Conservation (phyloP, 805 yeast genomes). For the Ogataea trehalophila region DNA sequence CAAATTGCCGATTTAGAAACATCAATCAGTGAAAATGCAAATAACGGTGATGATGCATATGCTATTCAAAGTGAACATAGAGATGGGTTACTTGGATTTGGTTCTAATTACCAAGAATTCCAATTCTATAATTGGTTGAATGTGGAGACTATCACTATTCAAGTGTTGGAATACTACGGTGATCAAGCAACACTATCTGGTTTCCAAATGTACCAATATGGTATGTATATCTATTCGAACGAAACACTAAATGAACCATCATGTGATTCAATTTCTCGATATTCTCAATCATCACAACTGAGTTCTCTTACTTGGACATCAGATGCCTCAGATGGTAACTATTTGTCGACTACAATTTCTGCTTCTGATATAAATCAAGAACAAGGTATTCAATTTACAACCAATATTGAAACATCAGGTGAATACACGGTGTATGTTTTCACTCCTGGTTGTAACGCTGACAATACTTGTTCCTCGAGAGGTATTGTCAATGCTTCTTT, state of each 20-base stretch:
- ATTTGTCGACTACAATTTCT: slow-evolving; percentile 24
- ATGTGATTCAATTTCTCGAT: slow-evolving; percentile 34
- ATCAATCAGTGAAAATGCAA: slow-evolving; percentile 1
- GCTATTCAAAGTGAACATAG: slow-evolving; percentile 10
- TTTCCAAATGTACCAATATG: slow-evolving; percentile 60
- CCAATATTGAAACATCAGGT: slow-evolving; percentile 71
- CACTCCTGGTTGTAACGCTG: slow-evolving; percentile 83
- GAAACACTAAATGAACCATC: slow-evolving; percentile 62
- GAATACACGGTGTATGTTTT: slow-evolving; percentile 64
- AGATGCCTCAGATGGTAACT: slow-evolving; percentile 9
- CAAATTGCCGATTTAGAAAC: slow-evolving; percentile 32
- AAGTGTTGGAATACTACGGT: slow-evolving; percentile 68
- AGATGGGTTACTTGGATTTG: slow-evolving; percentile 31
- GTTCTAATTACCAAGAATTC: slow-evolving; percentile 68
- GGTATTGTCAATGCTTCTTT: slow-evolving; percentile 78
- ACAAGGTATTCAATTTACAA: slow-evolving; percentile 48
- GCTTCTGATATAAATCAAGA: slow-evolving; percentile 26
- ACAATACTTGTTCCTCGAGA: slow-evolving; percentile 62
- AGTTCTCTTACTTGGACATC: slow-evolving; percentile 21
- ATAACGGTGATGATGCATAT: slow-evolving; percentile 8
- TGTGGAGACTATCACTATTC: slow-evolving; percentile 56
- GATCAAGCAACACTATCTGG: slow-evolving; percentile 64
- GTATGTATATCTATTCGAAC: slow-evolving; percentile 67
- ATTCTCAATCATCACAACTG: slow-evolving; percentile 11
- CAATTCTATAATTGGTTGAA: slow-evolving; percentile 66